A percentile compares a stretch with the other conserved stretches of the same genome.
Conservation (phyloP, 2,329 filamentous ascomycete species). For the Diplodia sapinea region DNA sequence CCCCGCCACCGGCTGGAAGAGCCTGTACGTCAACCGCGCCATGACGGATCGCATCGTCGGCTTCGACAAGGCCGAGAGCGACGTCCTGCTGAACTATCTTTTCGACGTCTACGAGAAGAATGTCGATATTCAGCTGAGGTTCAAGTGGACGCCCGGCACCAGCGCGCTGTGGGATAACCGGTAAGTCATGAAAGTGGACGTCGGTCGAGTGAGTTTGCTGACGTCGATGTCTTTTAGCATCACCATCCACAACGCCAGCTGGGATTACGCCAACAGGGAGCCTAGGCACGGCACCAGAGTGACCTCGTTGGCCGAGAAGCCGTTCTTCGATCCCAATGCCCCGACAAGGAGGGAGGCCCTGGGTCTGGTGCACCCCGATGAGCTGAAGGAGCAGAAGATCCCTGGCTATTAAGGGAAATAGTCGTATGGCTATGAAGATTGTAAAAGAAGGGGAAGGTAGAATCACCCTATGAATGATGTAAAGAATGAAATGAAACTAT, state of each 20-base stretch:
- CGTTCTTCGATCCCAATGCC: constrained; percentile 68
- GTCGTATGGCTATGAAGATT: neutral
- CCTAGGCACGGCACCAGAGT: constrained; percentile 75
- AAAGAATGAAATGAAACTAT: constrained; percentile 13
- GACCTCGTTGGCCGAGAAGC: constrained; percentile 73
- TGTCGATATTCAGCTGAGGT: constrained; percentile 73
- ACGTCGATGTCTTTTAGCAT: constrained; percentile 53
- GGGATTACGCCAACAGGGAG: constrained; percentile 72
- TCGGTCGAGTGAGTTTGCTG: neutral
- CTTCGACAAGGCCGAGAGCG: constrained; percentile 71
- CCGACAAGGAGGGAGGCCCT: constrained; percentile 71
- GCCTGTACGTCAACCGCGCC: constrained; percentile 72
- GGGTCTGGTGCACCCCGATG: constrained; percentile 65
- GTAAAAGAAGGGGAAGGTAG: neutral
- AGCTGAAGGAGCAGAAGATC: constrained; percentile 40
- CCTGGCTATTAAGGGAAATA: neutral
- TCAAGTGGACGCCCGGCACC: constrained; percentile 71
- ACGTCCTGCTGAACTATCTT: constrained; percentile 69
- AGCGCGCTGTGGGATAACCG: constrained; percentile 75
- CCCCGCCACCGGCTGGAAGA: constrained; percentile 76
- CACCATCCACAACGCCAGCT: constrained; percentile 75
- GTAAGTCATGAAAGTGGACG: constrained; percentile 42
- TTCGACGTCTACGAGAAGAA: constrained; percentile 73
- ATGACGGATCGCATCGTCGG: constrained; percentile 74
- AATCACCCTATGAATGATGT: neutral